Conservation (phyloP, 148 eudicot species). For the Fagopyrum homotropicum region DNA sequence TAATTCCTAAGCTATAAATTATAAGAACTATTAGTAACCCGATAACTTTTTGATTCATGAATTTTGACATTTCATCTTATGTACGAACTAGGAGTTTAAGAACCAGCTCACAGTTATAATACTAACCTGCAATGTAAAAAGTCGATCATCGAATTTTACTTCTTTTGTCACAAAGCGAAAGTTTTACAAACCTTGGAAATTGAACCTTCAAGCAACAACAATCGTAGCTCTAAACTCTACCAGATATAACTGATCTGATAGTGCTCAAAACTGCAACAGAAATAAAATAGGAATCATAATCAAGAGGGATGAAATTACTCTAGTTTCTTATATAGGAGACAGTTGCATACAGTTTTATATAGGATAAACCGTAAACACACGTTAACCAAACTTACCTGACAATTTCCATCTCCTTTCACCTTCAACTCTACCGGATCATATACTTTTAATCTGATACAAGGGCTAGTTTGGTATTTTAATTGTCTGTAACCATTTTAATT, state of each 20-base stretch:
- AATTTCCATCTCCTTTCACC: constrained; percentile 14
- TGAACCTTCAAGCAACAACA: no score
- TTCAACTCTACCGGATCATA: constrained; percentile 12
- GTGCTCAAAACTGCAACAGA: constrained; percentile 46
- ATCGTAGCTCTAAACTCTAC: no score
- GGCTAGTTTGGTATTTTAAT: not conserved
- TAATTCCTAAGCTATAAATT: no score
- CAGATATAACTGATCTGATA: constrained; percentile 61
- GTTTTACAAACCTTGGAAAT: no score
- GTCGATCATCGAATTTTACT: constrained; percentile 93
- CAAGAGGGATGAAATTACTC: not conserved
- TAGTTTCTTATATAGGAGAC: not conserved
- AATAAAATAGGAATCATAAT: constrained; percentile 16
- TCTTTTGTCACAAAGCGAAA: constrained; percentile 53
- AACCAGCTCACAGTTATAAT: not conserved
- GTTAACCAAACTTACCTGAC: constrained; percentile 4
- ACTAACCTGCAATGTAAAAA: constrained; percentile 87
- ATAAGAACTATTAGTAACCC: no score
- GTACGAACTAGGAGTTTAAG: not conserved
- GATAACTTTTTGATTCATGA: no score
- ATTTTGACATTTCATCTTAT: not conserved
- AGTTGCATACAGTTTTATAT: no score
- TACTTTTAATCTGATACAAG: constrained; percentile 10
- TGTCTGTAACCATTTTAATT: not conserved
- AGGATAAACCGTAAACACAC: not conserved